Percentiles rank a stretch among this genome's conserved stretches.
phyloP scores from a whole-genome alignment of 169 alveolate species.

The Eimeria tenella region DNA sequence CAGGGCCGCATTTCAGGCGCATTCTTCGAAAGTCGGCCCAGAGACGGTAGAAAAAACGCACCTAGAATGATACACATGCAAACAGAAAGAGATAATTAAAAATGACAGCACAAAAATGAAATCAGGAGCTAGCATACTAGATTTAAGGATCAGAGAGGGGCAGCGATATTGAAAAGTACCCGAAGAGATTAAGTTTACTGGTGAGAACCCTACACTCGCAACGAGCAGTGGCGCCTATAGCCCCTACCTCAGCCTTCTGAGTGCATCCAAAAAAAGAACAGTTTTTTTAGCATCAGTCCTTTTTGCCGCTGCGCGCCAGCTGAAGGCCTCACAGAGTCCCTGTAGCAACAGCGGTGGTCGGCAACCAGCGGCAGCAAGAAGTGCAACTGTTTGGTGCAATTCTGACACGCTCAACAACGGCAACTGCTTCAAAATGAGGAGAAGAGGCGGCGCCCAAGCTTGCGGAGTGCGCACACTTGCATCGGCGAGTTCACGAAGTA shows the following conservation, averaged over 20 bases:
- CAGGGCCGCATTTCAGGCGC: too few species aligned
- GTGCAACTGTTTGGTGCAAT: constrained; percentile 37
- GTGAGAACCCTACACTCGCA: too few species aligned
- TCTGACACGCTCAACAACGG: constrained; percentile 46
- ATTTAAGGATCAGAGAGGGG: too few species aligned
- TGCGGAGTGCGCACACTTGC: constrained; percentile 55
- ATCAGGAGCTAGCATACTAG: too few species aligned
- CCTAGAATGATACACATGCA: too few species aligned
- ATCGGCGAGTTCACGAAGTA: constrained; percentile 37
- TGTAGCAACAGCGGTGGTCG: constrained; percentile 63
- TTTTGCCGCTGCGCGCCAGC: constrained; percentile 63
- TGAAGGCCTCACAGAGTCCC: constrained; percentile 58
- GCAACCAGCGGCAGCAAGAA: constrained; percentile 58
- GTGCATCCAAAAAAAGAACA: constrained; percentile 32
- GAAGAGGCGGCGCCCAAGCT: constrained; percentile 58
- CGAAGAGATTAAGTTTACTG: too few species aligned
- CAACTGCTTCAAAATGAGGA: constrained; percentile 41
- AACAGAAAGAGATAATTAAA: too few species aligned
- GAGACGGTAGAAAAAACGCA: too few species aligned
- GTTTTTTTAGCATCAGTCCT: constrained; percentile 30
- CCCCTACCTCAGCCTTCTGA: constrained; percentile 44
- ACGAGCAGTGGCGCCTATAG: too few species aligned
- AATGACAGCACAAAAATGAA: too few species aligned
- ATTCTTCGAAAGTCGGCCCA: too few species aligned
- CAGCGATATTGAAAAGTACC: too few species aligned